Evolutionary conservation across 202 grass and related monocot species (phyloP).

Genomic region (Hordeum pubiflorum): DNA sequence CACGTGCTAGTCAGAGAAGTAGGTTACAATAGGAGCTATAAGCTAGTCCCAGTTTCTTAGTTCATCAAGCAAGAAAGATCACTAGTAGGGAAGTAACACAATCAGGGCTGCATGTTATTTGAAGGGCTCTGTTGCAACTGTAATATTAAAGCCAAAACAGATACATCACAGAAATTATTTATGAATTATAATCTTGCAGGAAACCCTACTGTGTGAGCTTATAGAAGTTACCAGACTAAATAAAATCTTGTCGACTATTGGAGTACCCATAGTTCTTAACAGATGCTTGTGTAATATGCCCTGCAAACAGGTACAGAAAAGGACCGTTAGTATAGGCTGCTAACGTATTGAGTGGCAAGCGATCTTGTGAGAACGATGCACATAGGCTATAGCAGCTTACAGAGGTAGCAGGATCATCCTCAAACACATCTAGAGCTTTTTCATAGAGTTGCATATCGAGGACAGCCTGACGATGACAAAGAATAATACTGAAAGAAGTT

Average conservation of each 20-base stretch:
- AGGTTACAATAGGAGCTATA: not conserved
- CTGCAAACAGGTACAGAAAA: constrained; percentile 34
- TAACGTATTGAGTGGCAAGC: constrained; percentile 13
- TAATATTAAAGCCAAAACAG: not conserved
- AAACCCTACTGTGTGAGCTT: not conserved
- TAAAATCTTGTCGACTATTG: constrained; percentile 69
- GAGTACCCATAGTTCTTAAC: constrained; percentile 66
- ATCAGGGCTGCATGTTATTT: not conserved
- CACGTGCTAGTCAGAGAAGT: constrained; percentile 15
- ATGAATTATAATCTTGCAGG: constrained; percentile 1
- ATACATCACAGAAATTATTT: constrained; percentile 8
- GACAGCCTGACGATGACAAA: constrained; percentile 56
- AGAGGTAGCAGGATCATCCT: constrained; percentile 75
- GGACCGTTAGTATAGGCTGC: constrained; percentile 21
- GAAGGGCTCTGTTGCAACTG: not conserved
- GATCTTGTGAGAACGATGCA: constrained; percentile 14
- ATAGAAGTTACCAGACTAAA: constrained; percentile 55
- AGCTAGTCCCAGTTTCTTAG: not conserved
- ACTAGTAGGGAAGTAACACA: constrained; percentile 7
- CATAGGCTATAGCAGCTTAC: constrained; percentile 43
- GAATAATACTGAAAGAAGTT: not conserved
- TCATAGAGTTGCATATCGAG: constrained; percentile 90
- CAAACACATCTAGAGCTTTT: constrained; percentile 89
- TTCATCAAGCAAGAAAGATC: constrained; percentile 5
- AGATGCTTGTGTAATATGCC: constrained; percentile 87